Conservation (phyloP, 495 filamentous ascomycete species). For the Daldinia loculata region DNA sequence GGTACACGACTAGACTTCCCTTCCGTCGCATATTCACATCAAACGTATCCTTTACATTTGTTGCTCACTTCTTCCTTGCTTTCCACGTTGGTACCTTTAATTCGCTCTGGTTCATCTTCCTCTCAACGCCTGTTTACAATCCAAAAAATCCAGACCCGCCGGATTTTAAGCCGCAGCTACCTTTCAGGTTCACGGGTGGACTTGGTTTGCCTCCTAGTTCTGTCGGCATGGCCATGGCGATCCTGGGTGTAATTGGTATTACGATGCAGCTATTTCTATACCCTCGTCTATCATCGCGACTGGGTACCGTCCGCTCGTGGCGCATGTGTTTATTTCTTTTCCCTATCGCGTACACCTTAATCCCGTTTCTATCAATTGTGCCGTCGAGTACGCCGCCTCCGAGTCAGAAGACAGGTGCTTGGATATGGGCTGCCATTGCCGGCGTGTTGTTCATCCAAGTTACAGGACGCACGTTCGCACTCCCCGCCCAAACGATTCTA, state of each 20-base stretch:
- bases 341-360: slow-evolving; percentile 74
- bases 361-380: slow-evolving; percentile 76
- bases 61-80: slow-evolving; percentile 74
- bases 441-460: slow-evolving; percentile 76
- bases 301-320: slow-evolving; percentile 75
- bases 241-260: slow-evolving; percentile 81
- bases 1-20: slow-evolving; percentile 61
- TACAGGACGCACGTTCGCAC: slow-evolving; percentile 80
- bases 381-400: slow-evolving; percentile 69
- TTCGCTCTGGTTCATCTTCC: slow-evolving; percentile 84
- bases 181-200: slow-evolving; percentile 82
- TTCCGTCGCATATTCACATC: slow-evolving; percentile 82
- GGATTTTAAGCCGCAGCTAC: slow-evolving; percentile 54
- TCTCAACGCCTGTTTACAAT: slow-evolving; percentile 79
- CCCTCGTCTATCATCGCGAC: slow-evolving; percentile 68
- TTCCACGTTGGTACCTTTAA: slow-evolving; percentile 86
- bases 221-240: slow-evolving; percentile 80
- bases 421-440: slow-evolving; percentile 75
- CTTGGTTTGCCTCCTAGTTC: slow-evolving; percentile 76
- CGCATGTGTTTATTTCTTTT: slow-evolving; percentile 75
- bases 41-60: slow-evolving; percentile 72
- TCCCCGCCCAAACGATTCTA: slow-evolving; percentile 79
- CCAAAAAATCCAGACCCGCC: slow-evolving; percentile 44
- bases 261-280: slow-evolving; percentile 80
- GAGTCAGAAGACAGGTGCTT: slow-evolving; percentile 67